Evolutionary conservation across 352 stramenopile species (phyloP), one percentile per base, ranked within the genome.

Genomic region (Globisporangium okanoganense): DNA sequence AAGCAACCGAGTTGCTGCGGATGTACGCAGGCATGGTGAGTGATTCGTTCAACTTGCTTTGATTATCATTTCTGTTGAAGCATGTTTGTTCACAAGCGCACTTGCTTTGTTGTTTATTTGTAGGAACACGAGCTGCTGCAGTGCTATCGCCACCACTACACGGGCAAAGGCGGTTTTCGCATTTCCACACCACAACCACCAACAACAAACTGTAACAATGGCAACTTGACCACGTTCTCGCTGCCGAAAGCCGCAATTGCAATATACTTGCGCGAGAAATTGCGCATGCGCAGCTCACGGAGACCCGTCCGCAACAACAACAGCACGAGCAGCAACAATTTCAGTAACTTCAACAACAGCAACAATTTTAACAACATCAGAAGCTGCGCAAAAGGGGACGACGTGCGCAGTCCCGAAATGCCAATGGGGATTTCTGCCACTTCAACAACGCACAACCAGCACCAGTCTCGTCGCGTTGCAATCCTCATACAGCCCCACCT

Each of bases 121-220:
- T 27, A 75, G 73, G 80, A 90, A 20, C 71, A 69, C n/a, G 80
- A 90, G 45, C 65, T 88, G 27, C 45, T 88, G 45, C 74, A 82
- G 60, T 87, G 78, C 64, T 88, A 87, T 59, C 80, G 80, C 41
- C 78, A 85, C 54, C 85, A 78, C 56, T 88, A 87, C 72, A 72
- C 76, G 0, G 68, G 74, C 59, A 70, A 68, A 47, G 67, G 68
- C 12, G 69, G 72, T 51, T 83, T 88, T 44, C 63, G 69, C n/a
- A 60, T 88, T 36, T 20, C 33, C 29, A n/a, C 56, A 54, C 2
- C 38, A 33, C 29, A 3, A 33, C 29, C 29, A 64, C n/a, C 59
- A 60, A 67, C 27, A 78, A 62, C 47, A 52, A 53, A 31, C 24
- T 5, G 7, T 47, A 22, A 62, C 63, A 31, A 33, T 33, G 29